Percentiles rank a stretch among this genome's conserved stretches.
These are phyloP conservation scores for Phycomyces nitens DNA, from an alignment of 192 early-diverging fungal genomes.

Conservation along the genomic window DNA sequence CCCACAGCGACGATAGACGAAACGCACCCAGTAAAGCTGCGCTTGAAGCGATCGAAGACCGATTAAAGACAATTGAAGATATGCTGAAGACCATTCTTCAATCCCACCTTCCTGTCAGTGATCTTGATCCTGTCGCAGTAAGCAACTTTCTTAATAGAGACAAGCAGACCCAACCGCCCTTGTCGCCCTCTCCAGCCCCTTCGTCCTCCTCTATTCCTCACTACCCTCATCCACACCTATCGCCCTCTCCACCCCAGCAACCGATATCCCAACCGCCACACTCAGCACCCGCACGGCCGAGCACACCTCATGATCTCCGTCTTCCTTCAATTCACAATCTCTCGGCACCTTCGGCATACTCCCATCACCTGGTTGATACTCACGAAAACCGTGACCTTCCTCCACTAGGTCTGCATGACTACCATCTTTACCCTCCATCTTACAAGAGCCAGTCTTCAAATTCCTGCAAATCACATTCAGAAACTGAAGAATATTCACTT, in stretches of 20 bases:
- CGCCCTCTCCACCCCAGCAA: conserved; percentile 7
- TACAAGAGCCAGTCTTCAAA: conserved; percentile 1
- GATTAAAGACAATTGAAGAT: conserved; percentile 37
- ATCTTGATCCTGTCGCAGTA: conserved; percentile 13
- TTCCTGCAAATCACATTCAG: neutral
- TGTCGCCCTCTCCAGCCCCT: neutral
- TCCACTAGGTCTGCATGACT: conserved; percentile 3
- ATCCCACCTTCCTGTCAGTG: conserved; percentile 2
- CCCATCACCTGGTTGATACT: neutral
- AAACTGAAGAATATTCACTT: conserved; percentile 4
- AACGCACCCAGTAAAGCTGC: conserved; percentile 26
- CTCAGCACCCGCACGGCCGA: neutral
- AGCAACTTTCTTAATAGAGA: conserved; percentile 8
- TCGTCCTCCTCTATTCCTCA: conserved; percentile 6
- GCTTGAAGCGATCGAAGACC: conserved; percentile 34
- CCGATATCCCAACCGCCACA: neutral
- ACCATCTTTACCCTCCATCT: neutral
- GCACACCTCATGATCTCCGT: conserved; percentile 8
- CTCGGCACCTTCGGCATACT: conserved; percentile 1
- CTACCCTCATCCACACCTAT: neutral
- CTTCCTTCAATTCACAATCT: conserved; percentile 27
- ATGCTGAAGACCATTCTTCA: conserved; percentile 35
- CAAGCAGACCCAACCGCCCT: neutral
- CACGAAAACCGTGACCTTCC: conserved; percentile 12
- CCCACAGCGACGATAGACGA: conserved; percentile 23